Percentiles rank a stretch among this genome's conserved stretches.
phyloP scores from a whole-genome alignment of 2,329 filamentous ascomycete species.

The Apiospora arundinis region DNA sequence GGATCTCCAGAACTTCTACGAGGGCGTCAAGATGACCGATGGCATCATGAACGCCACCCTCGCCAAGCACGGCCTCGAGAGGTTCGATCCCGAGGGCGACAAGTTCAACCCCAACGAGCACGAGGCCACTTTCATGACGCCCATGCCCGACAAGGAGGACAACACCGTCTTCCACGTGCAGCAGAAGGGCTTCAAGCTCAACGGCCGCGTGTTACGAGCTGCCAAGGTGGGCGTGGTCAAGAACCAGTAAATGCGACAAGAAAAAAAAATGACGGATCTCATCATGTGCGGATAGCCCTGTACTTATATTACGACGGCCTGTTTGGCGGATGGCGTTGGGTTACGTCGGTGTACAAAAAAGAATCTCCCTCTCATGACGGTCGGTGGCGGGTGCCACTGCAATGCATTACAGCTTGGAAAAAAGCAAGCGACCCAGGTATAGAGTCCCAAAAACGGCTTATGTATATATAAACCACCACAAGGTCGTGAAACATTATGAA shows the following conservation, averaged over 20 bases:
- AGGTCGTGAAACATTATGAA: neutral
- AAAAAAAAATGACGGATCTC: neutral
- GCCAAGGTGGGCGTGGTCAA: constrained; percentile 97
- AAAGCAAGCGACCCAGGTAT: constrained; percentile 23
- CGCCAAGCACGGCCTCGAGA: constrained; percentile 91
- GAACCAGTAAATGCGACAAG: constrained; percentile 47
- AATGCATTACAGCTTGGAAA: constrained; percentile 23
- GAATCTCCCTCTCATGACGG: constrained; percentile 26
- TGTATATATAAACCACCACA: constrained; percentile 15
- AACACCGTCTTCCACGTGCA: constrained; percentile 90
- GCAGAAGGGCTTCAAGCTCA: constrained; percentile 94
- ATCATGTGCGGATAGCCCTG: constrained; percentile 24
- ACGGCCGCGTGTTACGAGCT: constrained; percentile 86
- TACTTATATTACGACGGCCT: constrained; percentile 26
- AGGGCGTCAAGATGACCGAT: constrained; percentile 96
- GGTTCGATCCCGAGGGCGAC: constrained; percentile 81
- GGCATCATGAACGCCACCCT: constrained; percentile 84
- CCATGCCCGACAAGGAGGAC: constrained; percentile 85
- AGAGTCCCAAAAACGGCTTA: constrained; percentile 14
- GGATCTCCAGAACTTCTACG: constrained; percentile 81
- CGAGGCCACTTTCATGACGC: constrained; percentile 95
- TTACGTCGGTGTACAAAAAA: constrained; percentile 22
- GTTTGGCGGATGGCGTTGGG: constrained; percentile 25
- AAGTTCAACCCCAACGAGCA: constrained; percentile 97
- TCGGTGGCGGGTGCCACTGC: neutral